phyloP scores from a whole-genome alignment of 495 filamentous ascomycete species.

The Immersiella caudata region DNA sequence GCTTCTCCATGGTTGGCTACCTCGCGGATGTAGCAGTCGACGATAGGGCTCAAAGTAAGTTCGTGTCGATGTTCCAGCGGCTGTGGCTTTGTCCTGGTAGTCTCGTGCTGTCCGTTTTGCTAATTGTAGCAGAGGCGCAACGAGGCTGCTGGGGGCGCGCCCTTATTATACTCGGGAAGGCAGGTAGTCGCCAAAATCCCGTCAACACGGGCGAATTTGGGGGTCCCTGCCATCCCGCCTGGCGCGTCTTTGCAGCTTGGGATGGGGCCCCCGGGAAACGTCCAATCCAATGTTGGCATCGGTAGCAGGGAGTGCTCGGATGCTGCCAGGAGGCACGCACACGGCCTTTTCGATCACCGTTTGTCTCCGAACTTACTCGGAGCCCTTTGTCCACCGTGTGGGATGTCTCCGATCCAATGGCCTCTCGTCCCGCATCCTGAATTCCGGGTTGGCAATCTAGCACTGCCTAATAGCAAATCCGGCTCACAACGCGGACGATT shows the following conservation, averaged over 20 bases:
- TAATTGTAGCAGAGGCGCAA: not conserved
- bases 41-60: not conserved
- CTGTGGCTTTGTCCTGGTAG: not conserved
- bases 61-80: too few relatives aligned
- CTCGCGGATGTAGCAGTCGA: not conserved
- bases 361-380: not conserved
- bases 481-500: not conserved
- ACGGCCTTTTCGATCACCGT: not conserved
- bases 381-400: not conserved
- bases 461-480: not conserved
- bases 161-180: not conserved
- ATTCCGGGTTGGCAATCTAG: not conserved
- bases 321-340: not conserved
- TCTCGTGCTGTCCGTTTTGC: not conserved
- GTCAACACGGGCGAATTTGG: not conserved
- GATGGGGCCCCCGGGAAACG: not conserved
- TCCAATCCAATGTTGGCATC: not conserved
- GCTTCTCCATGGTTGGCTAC: slow-evolving; percentile 28
- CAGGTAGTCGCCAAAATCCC: not conserved
- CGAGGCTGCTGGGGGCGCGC: not conserved
- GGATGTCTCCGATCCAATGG: not conserved
- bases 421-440: not conserved
- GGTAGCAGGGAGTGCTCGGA: not conserved
- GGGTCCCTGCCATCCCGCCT: not conserved
- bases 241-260: not conserved